phyloP scores from a whole-genome alignment of 2,329 filamentous ascomycete genomes.

The Monosporascus sp. region DNA sequence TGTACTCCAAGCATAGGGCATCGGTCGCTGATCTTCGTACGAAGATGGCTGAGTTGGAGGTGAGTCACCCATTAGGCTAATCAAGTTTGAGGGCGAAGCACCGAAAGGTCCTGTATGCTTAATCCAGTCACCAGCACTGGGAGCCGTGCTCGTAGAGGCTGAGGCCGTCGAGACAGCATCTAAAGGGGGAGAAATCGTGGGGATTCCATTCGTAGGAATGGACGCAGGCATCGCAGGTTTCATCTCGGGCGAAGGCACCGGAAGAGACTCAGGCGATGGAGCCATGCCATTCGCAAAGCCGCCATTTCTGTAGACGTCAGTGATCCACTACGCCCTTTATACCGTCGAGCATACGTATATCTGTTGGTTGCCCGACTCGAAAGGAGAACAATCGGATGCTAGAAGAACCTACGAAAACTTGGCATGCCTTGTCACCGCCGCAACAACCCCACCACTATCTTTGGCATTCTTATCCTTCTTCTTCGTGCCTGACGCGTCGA shows the following conservation, averaged over 20 bases:
- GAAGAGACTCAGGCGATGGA: conserved; percentile 21
- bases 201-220: conserved; percentile 23
- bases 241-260: conserved; percentile 23
- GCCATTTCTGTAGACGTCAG: conserved; percentile 13
- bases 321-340: not conserved
- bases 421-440: conserved; percentile 31
- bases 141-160: conserved; percentile 26
- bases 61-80: conserved; percentile 31
- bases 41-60: conserved; percentile 32
- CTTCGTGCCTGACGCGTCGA: conserved; percentile 27
- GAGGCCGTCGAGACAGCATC: conserved; percentile 27
- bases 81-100: conserved; percentile 29
- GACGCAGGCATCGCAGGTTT: conserved; percentile 23
- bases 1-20: conserved; percentile 31
- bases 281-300: conserved; percentile 17
- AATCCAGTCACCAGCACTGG: conserved; percentile 28
- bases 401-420: conserved; percentile 25
- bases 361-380: too few relatives aligned
- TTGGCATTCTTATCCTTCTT: conserved; percentile 31
- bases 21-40: conserved; percentile 25
- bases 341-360: not conserved
- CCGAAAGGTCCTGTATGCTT: conserved; percentile 23
- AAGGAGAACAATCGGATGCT: too few relatives aligned
- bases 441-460: conserved; percentile 29
- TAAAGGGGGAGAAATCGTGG: conserved; percentile 21